Base-by-base conservation (phyloP, 2,329 filamentous ascomycete species). In the Curvularia sp. region DNA sequence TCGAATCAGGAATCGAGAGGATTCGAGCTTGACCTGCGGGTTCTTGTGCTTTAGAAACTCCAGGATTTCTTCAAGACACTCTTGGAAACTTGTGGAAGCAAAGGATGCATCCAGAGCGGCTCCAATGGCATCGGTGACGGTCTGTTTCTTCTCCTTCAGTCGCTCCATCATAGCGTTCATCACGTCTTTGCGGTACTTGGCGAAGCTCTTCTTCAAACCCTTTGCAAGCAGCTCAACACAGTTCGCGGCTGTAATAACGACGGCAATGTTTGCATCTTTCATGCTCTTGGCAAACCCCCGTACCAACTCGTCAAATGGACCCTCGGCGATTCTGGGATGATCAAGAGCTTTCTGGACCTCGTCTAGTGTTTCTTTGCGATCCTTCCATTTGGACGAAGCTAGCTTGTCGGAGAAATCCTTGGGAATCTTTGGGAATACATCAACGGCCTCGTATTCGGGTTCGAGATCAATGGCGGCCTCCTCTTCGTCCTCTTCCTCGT, bases 261-360 rank as follows among this genome's bases (percentile, higher is more conserved):
- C 95, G 5, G 92, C 90, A 66, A 99, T 90, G 73, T 99, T 99
- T 68, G 96, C 95, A 69, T 99, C 96, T 78, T 99, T 99, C 95
- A 99, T 99, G 69, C 87, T 92, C 78, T 98, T 99, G 43, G 95
- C 94, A 53, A 98, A 83, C 3, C 87, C 89, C 60, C 91, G 86
- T 55, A 91, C 87, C 66, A 98, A 84, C 69, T 98, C 94, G 74
- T 89, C 87, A 72, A 93, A 98, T 53, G 92, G 89, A 6, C 87
- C 91, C 67, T 98, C 94, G 77, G 97, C 96, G 76, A 99, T 97
- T 61, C 89, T 86, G 13, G 94, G 93, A 39, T 96, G 89, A 68
- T 96, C 96, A 54, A 96, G 78, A 3, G 87, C 84, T 13, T 86
- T 85, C 67, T 89, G 89, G 0, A 97, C 83, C 9, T 87, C 92